Evolutionary conservation across 345 rosid genomes (phyloP).

Genomic region (Physaria fendleri): DNA sequence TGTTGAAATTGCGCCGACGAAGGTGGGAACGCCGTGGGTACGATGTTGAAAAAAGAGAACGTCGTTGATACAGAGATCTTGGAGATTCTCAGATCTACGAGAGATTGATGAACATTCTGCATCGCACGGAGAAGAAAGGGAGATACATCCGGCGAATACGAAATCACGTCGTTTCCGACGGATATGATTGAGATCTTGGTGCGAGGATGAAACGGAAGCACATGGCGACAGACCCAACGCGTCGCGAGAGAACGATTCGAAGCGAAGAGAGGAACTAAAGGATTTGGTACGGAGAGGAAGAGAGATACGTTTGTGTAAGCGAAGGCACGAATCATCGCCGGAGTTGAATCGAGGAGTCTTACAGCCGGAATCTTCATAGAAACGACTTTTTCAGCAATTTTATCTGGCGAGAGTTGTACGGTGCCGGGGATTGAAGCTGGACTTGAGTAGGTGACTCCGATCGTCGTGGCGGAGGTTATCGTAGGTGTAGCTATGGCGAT

Average conservation of each 20-base stretch:
- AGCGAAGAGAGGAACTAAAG: slow-evolving; percentile 59
- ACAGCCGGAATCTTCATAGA: slow-evolving; percentile 45
- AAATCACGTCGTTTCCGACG: slow-evolving; percentile 65
- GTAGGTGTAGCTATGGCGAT: slow-evolving; percentile 16
- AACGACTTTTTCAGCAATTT: slow-evolving; percentile 35
- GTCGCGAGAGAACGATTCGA: slow-evolving; percentile 65
- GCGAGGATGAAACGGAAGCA: slow-evolving; percentile 80
- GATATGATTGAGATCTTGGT: slow-evolving; percentile 66
- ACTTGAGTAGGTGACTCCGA: slow-evolving; percentile 41
- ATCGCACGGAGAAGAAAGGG: slow-evolving; percentile 65
- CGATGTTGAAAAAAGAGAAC: slow-evolving; percentile 65
- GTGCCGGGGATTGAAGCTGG: slow-evolving; percentile 24
- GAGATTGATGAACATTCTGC: slow-evolving; percentile 47
- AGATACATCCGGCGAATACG: slow-evolving; percentile 33
- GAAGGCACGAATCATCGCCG: slow-evolving; percentile 59
- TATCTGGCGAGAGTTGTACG: slow-evolving; percentile 30
- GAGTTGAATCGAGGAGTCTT: slow-evolving; percentile 58
- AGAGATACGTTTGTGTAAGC: slow-evolving; percentile 73
- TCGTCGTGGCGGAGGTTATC: slow-evolving; percentile 26
- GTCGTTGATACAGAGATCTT: slow-evolving; percentile 67
- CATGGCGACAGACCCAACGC: slow-evolving; percentile 65
- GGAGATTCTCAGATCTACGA: slow-evolving; percentile 57
- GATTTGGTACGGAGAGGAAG: slow-evolving; percentile 78
- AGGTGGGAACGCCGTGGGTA: slow-evolving; percentile 75
- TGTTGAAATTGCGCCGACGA: slow-evolving; percentile 67